Evolutionary conservation across 768 basidiomycete genomes (phyloP), one percentile per base, ranked within the genome.

Genomic region (Baorangia bicolor): DNA sequence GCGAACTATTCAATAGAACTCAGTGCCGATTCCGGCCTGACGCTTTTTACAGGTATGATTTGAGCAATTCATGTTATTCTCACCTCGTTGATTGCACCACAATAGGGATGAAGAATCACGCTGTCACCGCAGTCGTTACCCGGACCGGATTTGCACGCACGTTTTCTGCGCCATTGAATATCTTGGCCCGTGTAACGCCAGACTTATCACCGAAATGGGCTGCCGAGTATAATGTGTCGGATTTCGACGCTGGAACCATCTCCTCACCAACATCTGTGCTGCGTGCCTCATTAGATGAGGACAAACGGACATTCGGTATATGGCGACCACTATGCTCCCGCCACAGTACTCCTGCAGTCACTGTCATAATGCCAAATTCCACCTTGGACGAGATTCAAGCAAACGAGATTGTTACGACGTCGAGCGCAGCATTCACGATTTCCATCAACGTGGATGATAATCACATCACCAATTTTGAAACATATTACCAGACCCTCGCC

Each of bases 91-190:
- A n/a, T n/a, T n/a, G n/a, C n/a, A n/a, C n/a, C n/a, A n/a, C n/a
- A n/a, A n/a, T n/a, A n/a, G n/a, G n/a, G n/a, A n/a, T n/a, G n/a
- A n/a, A 48, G 33, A 9, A n/a, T 40, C 56, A 49, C 8, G 9
- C 14, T 9, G 10, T 49, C 14, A 43, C 51, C 0, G 45, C 44
- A 14, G 14, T 50, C 46, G 8, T 69, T 21, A 56, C 56, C 13
- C 40, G 59, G 38, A 67, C 53, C n/a, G 60, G 60, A 14, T 23
- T 30, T 27, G 51, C 51, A 18, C 67, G 53, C 28, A 51, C 20
- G 2, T 59, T 57, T 25, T 44, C 47, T 10, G 48, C 16, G 5
- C 55, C 49, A 9, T 18, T 57, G 42, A 33, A 7, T 0, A 0
- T 46, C 12, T 20, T 4, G 5, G 33, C 7, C 23, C 49, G 28